Conservation (phyloP, 257 asterid species). For the Jacaranda mimosifolia region DNA sequence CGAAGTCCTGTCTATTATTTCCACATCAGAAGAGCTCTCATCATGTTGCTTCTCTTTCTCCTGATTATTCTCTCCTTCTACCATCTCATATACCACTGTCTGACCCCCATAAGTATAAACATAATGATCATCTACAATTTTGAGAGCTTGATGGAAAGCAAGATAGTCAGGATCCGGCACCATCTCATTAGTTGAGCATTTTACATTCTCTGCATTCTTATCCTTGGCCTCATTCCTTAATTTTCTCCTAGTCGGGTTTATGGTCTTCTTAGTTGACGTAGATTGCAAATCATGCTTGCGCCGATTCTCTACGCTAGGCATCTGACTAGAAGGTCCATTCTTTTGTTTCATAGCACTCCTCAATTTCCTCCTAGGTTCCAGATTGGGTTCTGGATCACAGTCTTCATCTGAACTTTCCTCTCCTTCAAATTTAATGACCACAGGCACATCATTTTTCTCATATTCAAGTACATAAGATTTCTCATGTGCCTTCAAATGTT, state of each 20-base stretch:
- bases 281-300: neutral
- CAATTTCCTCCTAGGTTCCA: slow-evolving; percentile 33
- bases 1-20: slow-evolving; percentile 35
- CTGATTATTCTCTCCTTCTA: neutral
- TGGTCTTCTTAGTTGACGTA: slow-evolving; percentile 5
- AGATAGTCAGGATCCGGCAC: slow-evolving; percentile 33
- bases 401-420: slow-evolving; percentile 28
- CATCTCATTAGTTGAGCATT: neutral
- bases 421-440: slow-evolving; percentile 37
- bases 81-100: slow-evolving; percentile 18
- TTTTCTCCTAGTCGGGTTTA: slow-evolving; percentile 3
- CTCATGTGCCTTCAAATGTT: slow-evolving; percentile 24
- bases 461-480: slow-evolving; percentile 31
- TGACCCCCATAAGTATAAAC: neutral
- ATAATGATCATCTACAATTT: neutral
- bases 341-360: slow-evolving; percentile 30
- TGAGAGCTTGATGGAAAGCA: neutral
- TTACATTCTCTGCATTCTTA: slow-evolving; percentile 18
- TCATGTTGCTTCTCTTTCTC: slow-evolving; percentile 19
- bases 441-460: neutral
- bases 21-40: slow-evolving; percentile 38
- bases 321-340: slow-evolving; percentile 2
- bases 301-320: neutral
- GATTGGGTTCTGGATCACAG: slow-evolving; percentile 25
- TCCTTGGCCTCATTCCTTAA: slow-evolving; percentile 7